Conservation (phyloP, 805 yeast genomes). For the Saccharomyces cerevisiae region DNA sequence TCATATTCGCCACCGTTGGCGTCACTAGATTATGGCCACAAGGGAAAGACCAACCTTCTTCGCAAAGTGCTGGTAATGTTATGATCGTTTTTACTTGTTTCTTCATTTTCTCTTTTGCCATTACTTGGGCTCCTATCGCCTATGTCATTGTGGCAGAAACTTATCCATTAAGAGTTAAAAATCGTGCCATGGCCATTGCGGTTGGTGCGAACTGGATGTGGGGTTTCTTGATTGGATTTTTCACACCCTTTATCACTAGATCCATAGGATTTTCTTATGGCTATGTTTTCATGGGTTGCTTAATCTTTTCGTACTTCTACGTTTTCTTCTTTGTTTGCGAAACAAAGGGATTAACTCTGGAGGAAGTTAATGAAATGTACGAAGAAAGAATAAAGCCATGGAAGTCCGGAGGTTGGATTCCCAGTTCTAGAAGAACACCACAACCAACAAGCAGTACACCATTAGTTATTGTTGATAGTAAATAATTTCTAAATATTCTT, state of each 20-base stretch:
- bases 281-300: slow-evolving; percentile 47
- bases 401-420: slow-evolving; percentile 42
- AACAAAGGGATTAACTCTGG: slow-evolving; percentile 70
- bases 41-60: slow-evolving; percentile 34
- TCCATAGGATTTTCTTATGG: slow-evolving; percentile 62
- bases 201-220: slow-evolving; percentile 54
- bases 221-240: slow-evolving; percentile 57
- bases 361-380: slow-evolving; percentile 63
- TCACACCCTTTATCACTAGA: slow-evolving; percentile 62
- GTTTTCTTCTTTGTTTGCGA: slow-evolving; percentile 63
- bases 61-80: slow-evolving; percentile 30
- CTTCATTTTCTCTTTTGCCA: slow-evolving; percentile 59
- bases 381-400: slow-evolving; percentile 34
- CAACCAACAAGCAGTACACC: not conserved
- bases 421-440: slow-evolving; percentile 30
- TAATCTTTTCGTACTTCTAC: slow-evolving; percentile 46
- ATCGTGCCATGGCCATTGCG: slow-evolving; percentile 46
- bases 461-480: not conserved
- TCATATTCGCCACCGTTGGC: slow-evolving; percentile 50
- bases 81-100: slow-evolving; percentile 34
- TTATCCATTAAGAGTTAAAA: slow-evolving; percentile 60
- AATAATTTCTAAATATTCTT: not conserved
- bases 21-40: slow-evolving; percentile 35
- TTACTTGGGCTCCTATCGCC: slow-evolving; percentile 63
- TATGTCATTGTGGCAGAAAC: slow-evolving; percentile 56